Evolutionary conservation across 345 rosid species (phyloP), one percentile per base, ranked within the genome.

Genomic region (Microthlaspi erraticum): DNA sequence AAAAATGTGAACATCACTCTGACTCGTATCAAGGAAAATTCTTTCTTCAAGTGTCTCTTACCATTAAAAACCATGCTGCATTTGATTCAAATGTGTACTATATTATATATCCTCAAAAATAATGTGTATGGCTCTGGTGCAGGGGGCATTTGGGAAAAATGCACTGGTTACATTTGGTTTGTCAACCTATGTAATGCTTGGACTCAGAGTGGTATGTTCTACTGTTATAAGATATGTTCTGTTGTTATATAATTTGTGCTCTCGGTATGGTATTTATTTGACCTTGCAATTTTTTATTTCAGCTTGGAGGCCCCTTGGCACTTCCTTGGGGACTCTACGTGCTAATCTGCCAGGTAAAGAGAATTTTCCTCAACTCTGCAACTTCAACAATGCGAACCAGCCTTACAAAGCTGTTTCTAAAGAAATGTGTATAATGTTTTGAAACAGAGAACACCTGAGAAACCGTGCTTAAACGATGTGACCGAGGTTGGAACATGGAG

Each of bases 251-350:
- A 7, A 45, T 10, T 5, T 14, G 17, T 61, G 16, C 42, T 10
- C 49, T 11, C 1, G 4, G 7, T 41, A 7, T 8, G 45, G 34
- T 45, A 44, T 12, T 13, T 26, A 34, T 20, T 44, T 12, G 7
- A 41, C 38, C 16, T 36, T 20, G 2, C 38, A 14, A 38, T 26
- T 53, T 33, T 17, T 46, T 57, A 31, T 39, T 55, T 53, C 86
- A 93, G 97, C 81, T 93, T 29, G 96, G 98, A 1, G 98, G 98
- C 26, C 96, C 96, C 39, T 67, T 91, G 57, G 90, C 98, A 6
- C 93, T 93, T 79, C 97, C 96, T 26, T 93, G 94, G 98, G 98
- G 96, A 42, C 83, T 91, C 2, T 93, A 93, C 45, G 92, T 93
- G 62, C 75, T 91, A 78, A 91, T 91, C 72, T 93, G 94, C 75